Base-by-base conservation (phyloP, 2,329 filamentous ascomycete species). In the Ophiosphaerella korrae region DNA sequence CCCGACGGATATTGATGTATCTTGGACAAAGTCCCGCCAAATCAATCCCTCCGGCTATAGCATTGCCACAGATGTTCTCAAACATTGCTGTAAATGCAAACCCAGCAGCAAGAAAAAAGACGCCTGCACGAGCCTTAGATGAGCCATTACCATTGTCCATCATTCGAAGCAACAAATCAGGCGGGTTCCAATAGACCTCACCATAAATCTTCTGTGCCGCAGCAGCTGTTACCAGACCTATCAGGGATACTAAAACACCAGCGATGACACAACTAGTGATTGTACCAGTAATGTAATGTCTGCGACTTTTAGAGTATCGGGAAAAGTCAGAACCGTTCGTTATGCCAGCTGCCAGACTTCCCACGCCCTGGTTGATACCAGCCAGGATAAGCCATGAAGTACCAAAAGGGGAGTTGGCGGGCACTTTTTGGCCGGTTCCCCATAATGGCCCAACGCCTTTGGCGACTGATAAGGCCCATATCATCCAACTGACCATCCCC, bases 401-500 rank as follows among this genome's bases (percentile, higher is more conserved):
- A 52, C 73, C 75, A 68, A 70, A 77, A 13, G 50, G 50, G 2
- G 71, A 75, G 4, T 60, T 62, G n/a, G 61, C 50, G 0, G 76
- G 73, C 2, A 78, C 62, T 1, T 58, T 53, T 33, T 75, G 66
- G 11, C 72, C 75, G 21, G 68, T 63, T 24, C 64, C 67, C 61
- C 79, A 76, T 2, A 82, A 68, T 57, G 24, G 67, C 1, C 78
- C 78, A 5, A 77, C 75, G 1, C 78, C 78, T 39, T 71, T 70
- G 1, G 77, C 78, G 1, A 72, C 72, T 3, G 73, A 60, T 4
- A 80, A 62, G 1, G 78, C 73, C 79, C 79, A 81, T 36, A 78
- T 77, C 69, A 82, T 81, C 69, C 65, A 68, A 12, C 56, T 50
- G 7, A 81, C 41, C 78, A 81, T 81, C 12, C 74, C 77, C 3